Evolutionary conservation across 1,284 basidiomycete species (phyloP), one percentile per base, ranked within the genome.

Genomic region (Pascua sp.): DNA sequence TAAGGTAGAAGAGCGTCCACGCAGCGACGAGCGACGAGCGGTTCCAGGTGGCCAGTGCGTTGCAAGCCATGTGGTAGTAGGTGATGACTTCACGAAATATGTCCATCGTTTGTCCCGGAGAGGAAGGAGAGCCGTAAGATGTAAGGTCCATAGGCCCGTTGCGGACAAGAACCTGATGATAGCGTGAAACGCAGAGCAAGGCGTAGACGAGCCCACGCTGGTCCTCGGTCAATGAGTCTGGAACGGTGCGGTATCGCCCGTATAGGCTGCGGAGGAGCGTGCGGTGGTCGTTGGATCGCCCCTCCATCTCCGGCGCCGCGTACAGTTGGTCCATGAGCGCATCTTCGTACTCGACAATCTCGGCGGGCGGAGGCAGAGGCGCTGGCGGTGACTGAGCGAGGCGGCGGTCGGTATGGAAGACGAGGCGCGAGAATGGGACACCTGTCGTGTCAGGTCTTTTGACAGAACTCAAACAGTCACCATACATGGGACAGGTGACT

Each of bases 61-160:
- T 49, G 41, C 56, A 63, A 10, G 67, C 63, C 62, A 63, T 61
- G 36, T 53, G 47, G 50, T 59, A 69, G 44, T 69, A 69, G 11
- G 65, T 67, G 17, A 69, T 55, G 45, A 68, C 68, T 53, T 69
- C 65, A 17, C 61, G 48, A 24, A 45, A 42, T 13, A 17, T 47
- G 24, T 42, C 51, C 38, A n/a, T 18, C 1, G 17, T 11, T 32
- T 32, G 24, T 32, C 24, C 24, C 7, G 24, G 24, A 3, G 24
- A 32, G 24, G 24, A 32, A 32, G 24, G 24, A 32, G 24, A 32
- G 24, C 24, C 24, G 24, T 32, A 32, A 32, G 24, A 32, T 2
- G 38, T 32, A 5, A 49, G 11, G 15, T 44, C 32, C 42, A 36
- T 15, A 12, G 39, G 46, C 11, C 18, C 45, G 42, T 46, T 47